phyloP scores from a whole-genome alignment of 176 grass and related monocot genomes.

The Elaeis guineensis region DNA sequence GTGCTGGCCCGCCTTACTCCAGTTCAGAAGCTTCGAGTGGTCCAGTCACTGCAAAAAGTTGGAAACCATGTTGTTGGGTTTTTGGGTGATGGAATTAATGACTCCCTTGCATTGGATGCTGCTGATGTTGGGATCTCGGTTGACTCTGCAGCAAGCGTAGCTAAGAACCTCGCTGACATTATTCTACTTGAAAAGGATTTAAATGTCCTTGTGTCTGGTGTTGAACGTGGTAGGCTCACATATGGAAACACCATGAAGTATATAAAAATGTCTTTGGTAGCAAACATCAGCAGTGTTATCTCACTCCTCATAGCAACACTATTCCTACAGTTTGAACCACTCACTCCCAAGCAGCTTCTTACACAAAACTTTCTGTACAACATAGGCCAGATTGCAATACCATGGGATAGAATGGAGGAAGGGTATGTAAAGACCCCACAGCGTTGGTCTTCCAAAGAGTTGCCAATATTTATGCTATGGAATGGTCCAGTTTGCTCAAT shows the following conservation, averaged over 20 bases:
- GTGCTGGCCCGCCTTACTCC: constrained; percentile 36
- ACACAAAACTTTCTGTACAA: constrained; percentile 39
- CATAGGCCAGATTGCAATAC: constrained; percentile 36
- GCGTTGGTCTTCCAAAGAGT: constrained; percentile 24
- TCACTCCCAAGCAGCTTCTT: constrained; percentile 27
- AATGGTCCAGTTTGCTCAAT: constrained; percentile 28
- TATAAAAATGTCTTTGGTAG: constrained; percentile 36
- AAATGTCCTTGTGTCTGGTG: constrained; percentile 34
- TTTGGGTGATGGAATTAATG: constrained; percentile 40
- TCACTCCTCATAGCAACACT: constrained; percentile 28
- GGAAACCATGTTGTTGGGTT: constrained; percentile 36
- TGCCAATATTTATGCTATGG: constrained; percentile 31
- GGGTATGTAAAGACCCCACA: constrained; percentile 27
- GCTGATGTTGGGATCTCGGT: constrained; percentile 41
- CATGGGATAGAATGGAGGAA: constrained; percentile 40
- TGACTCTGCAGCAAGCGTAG: constrained; percentile 30
- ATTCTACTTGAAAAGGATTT: constrained; percentile 40
- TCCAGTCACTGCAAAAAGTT: constrained; percentile 32
- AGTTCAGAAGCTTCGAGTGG: constrained; percentile 31
- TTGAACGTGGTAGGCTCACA: constrained; percentile 29
- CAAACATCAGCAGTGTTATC: constrained; percentile 22
- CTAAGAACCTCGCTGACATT: constrained; percentile 32
- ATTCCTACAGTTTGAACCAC: constrained; percentile 22
- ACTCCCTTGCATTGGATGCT: constrained; percentile 34
- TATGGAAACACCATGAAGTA: constrained; percentile 47